Evolutionary conservation across 257 asterid genomes (phyloP).

Genomic region (Anisodus acutangulus): DNA sequence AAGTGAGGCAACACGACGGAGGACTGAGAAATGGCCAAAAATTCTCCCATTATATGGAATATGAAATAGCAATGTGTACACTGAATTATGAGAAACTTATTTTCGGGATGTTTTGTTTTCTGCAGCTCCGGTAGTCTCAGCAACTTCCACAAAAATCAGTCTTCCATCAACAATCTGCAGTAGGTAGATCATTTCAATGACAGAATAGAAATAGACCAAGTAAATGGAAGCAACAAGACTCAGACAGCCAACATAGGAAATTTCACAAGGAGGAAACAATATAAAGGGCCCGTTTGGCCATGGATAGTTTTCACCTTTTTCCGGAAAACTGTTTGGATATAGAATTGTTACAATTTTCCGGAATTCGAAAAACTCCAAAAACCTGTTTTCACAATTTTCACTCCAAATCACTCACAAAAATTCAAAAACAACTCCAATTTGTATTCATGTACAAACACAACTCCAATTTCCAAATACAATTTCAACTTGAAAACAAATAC

Average conservation of each 20-base stretch:
- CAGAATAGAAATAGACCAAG: conserved; percentile 10
- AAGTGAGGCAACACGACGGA: conserved; percentile 49
- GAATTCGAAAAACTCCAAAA: too few relatives aligned
- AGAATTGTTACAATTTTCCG: too few relatives aligned
- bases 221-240: too few relatives aligned
- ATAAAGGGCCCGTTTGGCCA: too few relatives aligned
- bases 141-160: conserved; percentile 66
- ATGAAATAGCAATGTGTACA: conserved; percentile 22
- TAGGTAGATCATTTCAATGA: conserved; percentile 31
- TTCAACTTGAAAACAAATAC: too few relatives aligned
- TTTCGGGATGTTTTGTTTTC: conserved; percentile 31
- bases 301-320: too few relatives aligned
- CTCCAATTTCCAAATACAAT: too few relatives aligned
- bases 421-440: too few relatives aligned
- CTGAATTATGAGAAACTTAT: conserved; percentile 13
- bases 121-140: conserved; percentile 42
- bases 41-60: conserved; percentile 56
- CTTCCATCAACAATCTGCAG: conserved; percentile 58
- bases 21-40: conserved; percentile 64
- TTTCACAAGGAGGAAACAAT: background rate
- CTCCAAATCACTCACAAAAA: too few relatives aligned
- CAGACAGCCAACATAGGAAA: background rate
- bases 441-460: too few relatives aligned
- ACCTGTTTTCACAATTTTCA: too few relatives aligned
- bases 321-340: too few relatives aligned